These are phyloP conservation scores for Boletus rubescentipes DNA, from an alignment of 768 basidiomycete genomes.

Conservation along the genomic window DNA sequence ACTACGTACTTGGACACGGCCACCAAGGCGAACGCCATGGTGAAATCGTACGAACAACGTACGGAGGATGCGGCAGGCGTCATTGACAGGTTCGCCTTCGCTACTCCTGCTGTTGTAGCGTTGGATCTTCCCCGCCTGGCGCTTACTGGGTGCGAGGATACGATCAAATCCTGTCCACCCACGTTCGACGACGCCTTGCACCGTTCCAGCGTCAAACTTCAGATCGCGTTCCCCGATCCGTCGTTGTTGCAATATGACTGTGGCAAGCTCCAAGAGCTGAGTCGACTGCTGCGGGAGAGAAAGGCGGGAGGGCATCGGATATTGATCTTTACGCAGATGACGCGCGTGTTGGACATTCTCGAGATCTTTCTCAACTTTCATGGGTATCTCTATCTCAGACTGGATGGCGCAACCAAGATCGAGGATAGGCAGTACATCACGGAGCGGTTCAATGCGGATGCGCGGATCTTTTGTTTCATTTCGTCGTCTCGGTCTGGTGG, in stretches of 20 bases:
- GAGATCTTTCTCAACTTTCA: conserved; percentile 92
- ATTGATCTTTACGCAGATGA: conserved; percentile 98
- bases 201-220: conserved; percentile 72
- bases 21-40: conserved; percentile 41
- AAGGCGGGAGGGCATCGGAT: conserved; percentile 87
- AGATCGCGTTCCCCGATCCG: conserved; percentile 91
- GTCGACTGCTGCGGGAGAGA: conserved; percentile 74
- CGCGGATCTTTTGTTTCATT: conserved; percentile 85
- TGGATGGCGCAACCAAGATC: conserved; percentile 94
- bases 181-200: conserved; percentile 73
- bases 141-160: conserved; percentile 43
- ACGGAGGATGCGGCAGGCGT: conserved; percentile 50
- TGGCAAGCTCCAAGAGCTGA: conserved; percentile 88
- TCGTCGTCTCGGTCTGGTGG: conserved; percentile 77
- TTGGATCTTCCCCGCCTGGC: conserved; percentile 67
- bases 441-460: conserved; percentile 82
- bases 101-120: conserved; percentile 76
- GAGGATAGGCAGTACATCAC: conserved; percentile 91
- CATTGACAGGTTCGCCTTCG: conserved; percentile 74
- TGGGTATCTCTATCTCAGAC: conserved; percentile 89
- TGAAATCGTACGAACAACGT: conserved; percentile 66
- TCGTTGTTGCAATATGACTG: conserved; percentile 93
- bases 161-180: conserved; percentile 32
- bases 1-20: conserved; percentile 43
- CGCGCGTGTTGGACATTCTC: conserved; percentile 87